Percentiles rank a stretch among this genome's conserved stretches.
Evolutionary conservation across 805 yeast species (phyloP).

Genomic region (Metschnikowia sp.): DNA sequence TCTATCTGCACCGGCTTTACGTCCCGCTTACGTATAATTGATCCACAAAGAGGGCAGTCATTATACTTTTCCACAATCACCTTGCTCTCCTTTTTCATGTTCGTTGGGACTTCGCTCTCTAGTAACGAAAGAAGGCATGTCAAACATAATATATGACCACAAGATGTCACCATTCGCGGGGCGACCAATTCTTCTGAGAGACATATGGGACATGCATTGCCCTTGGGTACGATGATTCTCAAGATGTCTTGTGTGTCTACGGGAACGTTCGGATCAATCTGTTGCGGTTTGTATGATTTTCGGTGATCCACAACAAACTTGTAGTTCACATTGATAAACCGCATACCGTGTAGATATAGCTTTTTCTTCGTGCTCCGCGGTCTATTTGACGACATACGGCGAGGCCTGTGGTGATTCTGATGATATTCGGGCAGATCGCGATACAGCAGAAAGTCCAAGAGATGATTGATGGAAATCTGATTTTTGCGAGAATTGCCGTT

Average conservation of each 20-base stretch:
- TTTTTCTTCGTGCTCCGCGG: slow-evolving; percentile 16
- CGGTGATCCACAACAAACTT: slow-evolving; percentile 74
- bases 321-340: slow-evolving; percentile 78
- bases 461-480: slow-evolving; percentile 55
- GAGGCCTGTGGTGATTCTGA: slow-evolving; percentile 16
- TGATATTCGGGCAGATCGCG: slow-evolving; percentile 37
- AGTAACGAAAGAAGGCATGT: slow-evolving; percentile 75
- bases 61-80: slow-evolving; percentile 47
- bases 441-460: slow-evolving; percentile 53
- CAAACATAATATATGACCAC: slow-evolving; percentile 91
- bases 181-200: slow-evolving; percentile 80
- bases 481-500: slow-evolving; percentile 7
- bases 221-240: slow-evolving; percentile 71
- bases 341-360: slow-evolving; percentile 57
- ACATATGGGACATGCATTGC: slow-evolving; percentile 89
- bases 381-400: slow-evolving; percentile 7
- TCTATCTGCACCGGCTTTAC: slow-evolving; percentile 61
- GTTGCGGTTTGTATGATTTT: slow-evolving; percentile 53
- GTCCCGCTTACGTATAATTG: slow-evolving; percentile 48
- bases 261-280: slow-evolving; percentile 72
- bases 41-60: slow-evolving; percentile 81
- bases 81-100: slow-evolving; percentile 32
- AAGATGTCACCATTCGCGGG: slow-evolving; percentile 83
- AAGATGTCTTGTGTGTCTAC: slow-evolving; percentile 58
- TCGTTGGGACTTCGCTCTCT: slow-evolving; percentile 47